A percentile compares a stretch with the other conserved stretches of the same genome.
Conservation (phyloP, 371 early-diverging fungal genomes). For the Cokeromyces recurvatus region DNA sequence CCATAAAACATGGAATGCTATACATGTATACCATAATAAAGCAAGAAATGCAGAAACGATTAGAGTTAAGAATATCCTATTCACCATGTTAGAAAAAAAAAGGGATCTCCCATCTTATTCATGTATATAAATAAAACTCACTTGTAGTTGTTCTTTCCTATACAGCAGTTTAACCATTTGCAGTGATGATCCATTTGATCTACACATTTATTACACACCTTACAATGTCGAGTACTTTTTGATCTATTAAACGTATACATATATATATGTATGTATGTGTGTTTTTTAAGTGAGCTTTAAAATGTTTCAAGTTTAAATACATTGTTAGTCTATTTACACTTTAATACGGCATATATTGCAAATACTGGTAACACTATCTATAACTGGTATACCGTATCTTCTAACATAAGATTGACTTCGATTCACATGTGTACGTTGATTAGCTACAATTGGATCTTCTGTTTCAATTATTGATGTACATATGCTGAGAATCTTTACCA, state of each 20-base stretch:
- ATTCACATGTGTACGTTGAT: conserved; percentile 26
- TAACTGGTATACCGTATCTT: conserved; percentile 63
- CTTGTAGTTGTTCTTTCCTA: conserved; percentile 70
- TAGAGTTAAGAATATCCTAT: conserved; percentile 19
- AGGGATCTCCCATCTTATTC: not conserved
- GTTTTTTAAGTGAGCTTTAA: no score
- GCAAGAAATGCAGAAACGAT: conserved; percentile 23
- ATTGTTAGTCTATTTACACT: conserved; percentile 29
- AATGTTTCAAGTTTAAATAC: no score
- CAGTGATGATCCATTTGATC: conserved; percentile 83
- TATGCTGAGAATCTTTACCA: conserved; percentile 37
- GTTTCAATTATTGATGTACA: conserved; percentile 44
- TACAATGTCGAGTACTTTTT: conserved; percentile 60
- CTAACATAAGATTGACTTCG: conserved; percentile 68
- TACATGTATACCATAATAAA: conserved; percentile 25
- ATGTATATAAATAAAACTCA: conserved; percentile 5
- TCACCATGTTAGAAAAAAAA: not conserved
- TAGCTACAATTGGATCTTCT: conserved; percentile 47
- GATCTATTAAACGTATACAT: no score
- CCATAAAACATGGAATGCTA: conserved; percentile 23
- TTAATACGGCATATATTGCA: conserved; percentile 74
- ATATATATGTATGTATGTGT: no score
- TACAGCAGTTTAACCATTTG: conserved; percentile 72
- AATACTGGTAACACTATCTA: conserved; percentile 50
- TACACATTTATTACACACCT: conserved; percentile 84